A percentile compares a stretch with the other conserved stretches of the same genome.
Evolutionary conservation across 1,139 yeast genomes (phyloP).

Genomic region (Debaryomyces singareniensis): DNA sequence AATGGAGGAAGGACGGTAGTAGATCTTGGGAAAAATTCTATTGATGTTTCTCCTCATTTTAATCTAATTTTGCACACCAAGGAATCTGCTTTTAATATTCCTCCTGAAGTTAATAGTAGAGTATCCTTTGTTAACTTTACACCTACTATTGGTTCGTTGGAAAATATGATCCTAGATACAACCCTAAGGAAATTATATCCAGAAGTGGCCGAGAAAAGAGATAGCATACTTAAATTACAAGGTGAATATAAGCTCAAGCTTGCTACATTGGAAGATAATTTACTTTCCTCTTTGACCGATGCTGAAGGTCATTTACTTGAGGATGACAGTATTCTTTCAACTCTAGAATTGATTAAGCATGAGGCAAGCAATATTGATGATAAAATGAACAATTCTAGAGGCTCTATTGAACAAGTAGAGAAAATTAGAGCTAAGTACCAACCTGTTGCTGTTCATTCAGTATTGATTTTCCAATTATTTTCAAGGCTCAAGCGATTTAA

Average conservation of each 20-base stretch:
- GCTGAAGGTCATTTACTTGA: slow-evolving; percentile 64
- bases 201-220: slow-evolving; percentile 56
- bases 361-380: slow-evolving; percentile 52
- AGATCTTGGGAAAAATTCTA: slow-evolving; percentile 52
- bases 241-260: slow-evolving; percentile 55
- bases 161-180: slow-evolving; percentile 54
- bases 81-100: slow-evolving; percentile 43
- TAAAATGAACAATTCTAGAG: slow-evolving; percentile 50
- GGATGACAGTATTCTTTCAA: slow-evolving; percentile 51
- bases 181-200: slow-evolving; percentile 56
- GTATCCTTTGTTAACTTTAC: slow-evolving; percentile 66
- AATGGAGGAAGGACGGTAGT: slow-evolving; percentile 70
- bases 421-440: slow-evolving; percentile 39
- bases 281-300: slow-evolving; percentile 53
- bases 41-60: slow-evolving; percentile 67
- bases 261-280: slow-evolving; percentile 51
- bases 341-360: slow-evolving; percentile 58
- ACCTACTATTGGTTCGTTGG: slow-evolving; percentile 60
- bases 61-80: slow-evolving; percentile 54
- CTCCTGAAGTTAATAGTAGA: slow-evolving; percentile 57
- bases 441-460: slow-evolving; percentile 51
- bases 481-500: slow-evolving; percentile 35
- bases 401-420: slow-evolving; percentile 50
- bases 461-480: slow-evolving; percentile 44
- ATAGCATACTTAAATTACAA: slow-evolving; percentile 47